These are phyloP conservation scores for Tulasnella sp. DNA, from an alignment of 768 basidiomycete species.

Conservation along the genomic window DNA sequence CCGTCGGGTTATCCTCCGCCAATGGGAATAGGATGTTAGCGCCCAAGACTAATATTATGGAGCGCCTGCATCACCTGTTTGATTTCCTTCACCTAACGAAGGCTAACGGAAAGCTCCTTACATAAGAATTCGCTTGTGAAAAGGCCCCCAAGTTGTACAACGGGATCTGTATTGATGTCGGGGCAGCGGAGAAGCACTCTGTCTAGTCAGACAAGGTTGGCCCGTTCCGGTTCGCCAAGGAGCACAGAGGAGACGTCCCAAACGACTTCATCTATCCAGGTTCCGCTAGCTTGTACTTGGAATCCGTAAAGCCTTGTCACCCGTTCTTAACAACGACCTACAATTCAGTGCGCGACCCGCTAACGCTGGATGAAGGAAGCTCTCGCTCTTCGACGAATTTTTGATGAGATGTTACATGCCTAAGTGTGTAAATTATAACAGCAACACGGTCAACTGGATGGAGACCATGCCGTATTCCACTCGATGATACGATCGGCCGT, in stretches of 20 bases:
- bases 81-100: too few relatives aligned
- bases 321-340: background rate
- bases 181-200: background rate
- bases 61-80: too few relatives aligned
- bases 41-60: too few relatives aligned
- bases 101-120: too few relatives aligned
- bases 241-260: background rate
- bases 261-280: background rate
- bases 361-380: background rate
- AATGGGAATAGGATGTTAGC: too few relatives aligned
- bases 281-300: background rate
- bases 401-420: conserved; percentile 3
- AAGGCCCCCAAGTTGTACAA: background rate
- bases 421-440: background rate
- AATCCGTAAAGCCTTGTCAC: background rate
- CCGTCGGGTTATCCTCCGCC: too few relatives aligned
- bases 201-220: background rate
- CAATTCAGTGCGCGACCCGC: background rate
- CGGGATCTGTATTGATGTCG: background rate
- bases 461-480: too few relatives aligned
- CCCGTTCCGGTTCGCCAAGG: background rate
- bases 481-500: background rate
- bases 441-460: too few relatives aligned
- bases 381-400: background rate
- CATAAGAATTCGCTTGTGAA: background rate